Conservation (phyloP, 495 filamentous ascomycete genomes). For the Penicillium macrosclerotiorum region DNA sequence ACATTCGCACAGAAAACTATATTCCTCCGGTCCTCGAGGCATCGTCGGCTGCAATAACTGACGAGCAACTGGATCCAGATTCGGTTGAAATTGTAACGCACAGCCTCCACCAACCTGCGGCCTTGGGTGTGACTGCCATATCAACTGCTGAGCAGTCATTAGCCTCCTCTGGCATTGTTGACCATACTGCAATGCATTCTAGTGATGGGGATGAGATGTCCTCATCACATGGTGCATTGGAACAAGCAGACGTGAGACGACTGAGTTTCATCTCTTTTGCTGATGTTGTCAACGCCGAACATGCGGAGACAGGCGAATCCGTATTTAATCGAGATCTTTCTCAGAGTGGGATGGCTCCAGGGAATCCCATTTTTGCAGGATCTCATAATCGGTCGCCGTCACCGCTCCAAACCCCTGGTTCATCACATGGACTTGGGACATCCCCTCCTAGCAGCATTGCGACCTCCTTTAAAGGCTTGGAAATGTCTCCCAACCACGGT, state of each 20-base stretch:
- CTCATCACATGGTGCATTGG: constrained; percentile 49
- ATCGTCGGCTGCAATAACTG: constrained; percentile 83
- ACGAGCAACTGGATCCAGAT: constrained; percentile 51
- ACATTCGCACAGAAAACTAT: constrained; percentile 88
- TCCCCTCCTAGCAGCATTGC: constrained; percentile 69
- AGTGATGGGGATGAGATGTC: constrained; percentile 62
- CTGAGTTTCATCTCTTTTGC: constrained; percentile 93
- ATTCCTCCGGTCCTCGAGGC: constrained; percentile 90
- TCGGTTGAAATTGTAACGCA: constrained; percentile 87
- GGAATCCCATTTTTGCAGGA: constrained; percentile 46
- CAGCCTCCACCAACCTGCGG: constrained; percentile 73
- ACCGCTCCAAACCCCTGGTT: constrained; percentile 67
- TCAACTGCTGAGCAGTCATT: constrained; percentile 31
- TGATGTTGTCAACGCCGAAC: constrained; percentile 89
- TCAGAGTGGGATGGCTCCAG: constrained; percentile 45
- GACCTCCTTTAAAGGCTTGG: constrained; percentile 62
- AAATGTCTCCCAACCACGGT: constrained; percentile 53
- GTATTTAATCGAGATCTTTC: constrained; percentile 52
- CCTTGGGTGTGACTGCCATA: constrained; percentile 55
- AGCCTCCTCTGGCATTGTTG: constrained; percentile 32
- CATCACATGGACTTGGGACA: constrained; percentile 57
- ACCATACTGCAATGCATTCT: constrained; percentile 54
- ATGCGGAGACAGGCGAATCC: constrained; percentile 44
- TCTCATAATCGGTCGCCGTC: constrained; percentile 66
- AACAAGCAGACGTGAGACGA: constrained; percentile 73